phyloP scores from a whole-genome alignment of 2,329 filamentous ascomycete species.

The Metarhizium album region DNA sequence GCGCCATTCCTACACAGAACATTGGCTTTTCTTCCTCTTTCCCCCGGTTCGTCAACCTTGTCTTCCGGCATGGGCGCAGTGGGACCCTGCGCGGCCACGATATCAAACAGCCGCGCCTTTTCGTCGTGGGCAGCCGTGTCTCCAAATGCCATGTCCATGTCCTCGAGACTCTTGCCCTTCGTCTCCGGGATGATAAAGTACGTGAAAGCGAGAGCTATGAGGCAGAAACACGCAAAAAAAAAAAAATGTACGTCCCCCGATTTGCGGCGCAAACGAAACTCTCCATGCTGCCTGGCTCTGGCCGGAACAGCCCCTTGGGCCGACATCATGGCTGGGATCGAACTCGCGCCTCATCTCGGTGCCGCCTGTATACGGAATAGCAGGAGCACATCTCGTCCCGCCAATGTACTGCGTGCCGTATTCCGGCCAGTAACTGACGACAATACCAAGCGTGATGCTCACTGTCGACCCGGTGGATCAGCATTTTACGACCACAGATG shows the following conservation, averaged over 20 bases:
- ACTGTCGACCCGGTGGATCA: constrained; percentile 6
- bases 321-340: constrained; percentile 31
- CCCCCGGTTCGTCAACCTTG: constrained; percentile 8
- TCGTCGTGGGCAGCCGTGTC: constrained; percentile 26
- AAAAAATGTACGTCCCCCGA: constrained; percentile 50
- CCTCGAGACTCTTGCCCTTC: constrained; percentile 40
- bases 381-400: constrained; percentile 34
- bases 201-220: constrained; percentile 37
- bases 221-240: constrained; percentile 47
- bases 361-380: constrained; percentile 34
- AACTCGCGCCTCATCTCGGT: constrained; percentile 26
- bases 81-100: constrained; percentile 17
- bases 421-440: constrained; percentile 31
- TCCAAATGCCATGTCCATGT: constrained; percentile 41
- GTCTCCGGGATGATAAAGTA: constrained; percentile 50
- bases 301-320: constrained; percentile 28
- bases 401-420: constrained; percentile 30
- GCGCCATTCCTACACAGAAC: constrained; percentile 3
- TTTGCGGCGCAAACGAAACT: constrained; percentile 39
- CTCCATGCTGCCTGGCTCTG: constrained; percentile 34
- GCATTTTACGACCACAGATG: neutral
- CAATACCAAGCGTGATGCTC: constrained; percentile 31
- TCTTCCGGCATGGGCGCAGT: constrained; percentile 12
- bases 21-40: constrained; percentile 5
- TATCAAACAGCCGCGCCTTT: constrained; percentile 16